A percentile compares a stretch with the other conserved stretches of the same genome.
Conservation (phyloP, 208 protist genomes). For the Trypanosoma grayi region DNA sequence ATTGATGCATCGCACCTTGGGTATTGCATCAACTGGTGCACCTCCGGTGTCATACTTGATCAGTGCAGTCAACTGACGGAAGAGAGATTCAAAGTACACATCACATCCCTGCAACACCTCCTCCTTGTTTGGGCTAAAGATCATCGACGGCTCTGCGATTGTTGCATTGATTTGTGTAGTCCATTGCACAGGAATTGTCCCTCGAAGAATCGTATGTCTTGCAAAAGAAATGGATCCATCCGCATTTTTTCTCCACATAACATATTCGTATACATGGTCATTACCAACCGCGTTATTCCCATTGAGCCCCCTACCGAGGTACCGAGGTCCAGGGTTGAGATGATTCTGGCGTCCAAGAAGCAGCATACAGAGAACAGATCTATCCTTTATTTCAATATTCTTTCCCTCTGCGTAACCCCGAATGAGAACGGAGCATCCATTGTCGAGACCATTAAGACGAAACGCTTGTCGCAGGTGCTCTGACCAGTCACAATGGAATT, state of each 20-base stretch:
- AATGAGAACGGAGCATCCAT: conserved; percentile 62
- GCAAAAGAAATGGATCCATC: conserved; percentile 50
- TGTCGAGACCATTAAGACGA: conserved; percentile 18
- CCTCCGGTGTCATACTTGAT: conserved; percentile 60
- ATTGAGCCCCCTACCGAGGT: conserved; percentile 81
- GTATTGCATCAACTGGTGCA: conserved; percentile 10
- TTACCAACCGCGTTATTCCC: conserved; percentile 72
- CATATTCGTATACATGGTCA: conserved; percentile 86
- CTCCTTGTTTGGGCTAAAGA: conserved; percentile 65
- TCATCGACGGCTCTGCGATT: conserved; percentile 73
- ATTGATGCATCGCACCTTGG: conserved; percentile 78
- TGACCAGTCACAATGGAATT: conserved; percentile 81
- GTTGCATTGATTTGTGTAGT: conserved; percentile 68
- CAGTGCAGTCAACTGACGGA: conserved; percentile 42
- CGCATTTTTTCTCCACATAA: conserved; percentile 61
- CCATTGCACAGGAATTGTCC: conserved; percentile 87
- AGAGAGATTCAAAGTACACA: conserved; percentile 63
- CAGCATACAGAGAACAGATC: conserved; percentile 49
- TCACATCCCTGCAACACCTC: conserved; percentile 61
- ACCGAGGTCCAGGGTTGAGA: conserved; percentile 81
- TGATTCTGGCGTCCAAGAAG: conserved; percentile 76
- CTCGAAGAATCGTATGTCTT: conserved; percentile 69
- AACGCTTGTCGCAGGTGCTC: conserved; percentile 58
- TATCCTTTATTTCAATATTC: conserved; percentile 37
- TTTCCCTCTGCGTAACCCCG: conserved; percentile 71